phyloP scores from a whole-genome alignment of 2,329 filamentous ascomycete species.

The Neonectria magnoliae region DNA sequence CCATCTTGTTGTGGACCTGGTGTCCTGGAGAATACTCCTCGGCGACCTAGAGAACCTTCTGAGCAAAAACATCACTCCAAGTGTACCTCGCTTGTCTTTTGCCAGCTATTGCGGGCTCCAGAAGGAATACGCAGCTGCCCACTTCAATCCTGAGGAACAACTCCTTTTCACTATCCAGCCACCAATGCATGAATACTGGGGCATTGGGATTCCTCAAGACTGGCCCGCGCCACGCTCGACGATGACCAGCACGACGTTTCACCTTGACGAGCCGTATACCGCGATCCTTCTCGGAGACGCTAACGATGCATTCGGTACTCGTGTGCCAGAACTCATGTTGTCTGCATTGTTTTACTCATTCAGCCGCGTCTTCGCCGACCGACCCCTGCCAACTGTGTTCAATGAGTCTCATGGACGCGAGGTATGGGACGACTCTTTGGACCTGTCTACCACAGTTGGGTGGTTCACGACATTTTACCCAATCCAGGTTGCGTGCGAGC shows the following conservation, averaged over 20 bases:
- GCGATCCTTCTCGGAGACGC: slow-evolving; percentile 19
- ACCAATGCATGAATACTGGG: not conserved
- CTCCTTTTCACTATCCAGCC: not conserved
- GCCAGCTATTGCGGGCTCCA: not conserved
- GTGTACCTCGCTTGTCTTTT: not conserved
- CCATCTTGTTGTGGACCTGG: slow-evolving; percentile 1
- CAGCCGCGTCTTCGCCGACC: slow-evolving; percentile 37
- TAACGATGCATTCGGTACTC: slow-evolving; percentile 40
- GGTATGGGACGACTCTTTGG: slow-evolving; percentile 40
- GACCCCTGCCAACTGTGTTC: slow-evolving; percentile 40
- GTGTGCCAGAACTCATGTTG: slow-evolving; percentile 45
- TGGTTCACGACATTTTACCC: slow-evolving; percentile 51
- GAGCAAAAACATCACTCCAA: not conserved
- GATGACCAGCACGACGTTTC: slow-evolving; percentile 8
- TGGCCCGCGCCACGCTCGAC: not conserved
- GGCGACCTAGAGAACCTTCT: not conserved
- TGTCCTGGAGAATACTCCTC: slow-evolving; percentile 3
- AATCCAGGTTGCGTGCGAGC: slow-evolving; percentile 14
- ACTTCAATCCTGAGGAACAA: not conserved
- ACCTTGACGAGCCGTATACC: slow-evolving; percentile 19
- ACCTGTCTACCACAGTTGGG: slow-evolving; percentile 46
- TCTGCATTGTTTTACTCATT: slow-evolving; percentile 42
- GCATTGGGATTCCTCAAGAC: not conserved
- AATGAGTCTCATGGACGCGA: slow-evolving; percentile 49
- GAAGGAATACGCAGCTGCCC: not conserved